Conservation (phyloP, 2,329 filamentous ascomycete species). For the Cyphellophora attinorum region DNA sequence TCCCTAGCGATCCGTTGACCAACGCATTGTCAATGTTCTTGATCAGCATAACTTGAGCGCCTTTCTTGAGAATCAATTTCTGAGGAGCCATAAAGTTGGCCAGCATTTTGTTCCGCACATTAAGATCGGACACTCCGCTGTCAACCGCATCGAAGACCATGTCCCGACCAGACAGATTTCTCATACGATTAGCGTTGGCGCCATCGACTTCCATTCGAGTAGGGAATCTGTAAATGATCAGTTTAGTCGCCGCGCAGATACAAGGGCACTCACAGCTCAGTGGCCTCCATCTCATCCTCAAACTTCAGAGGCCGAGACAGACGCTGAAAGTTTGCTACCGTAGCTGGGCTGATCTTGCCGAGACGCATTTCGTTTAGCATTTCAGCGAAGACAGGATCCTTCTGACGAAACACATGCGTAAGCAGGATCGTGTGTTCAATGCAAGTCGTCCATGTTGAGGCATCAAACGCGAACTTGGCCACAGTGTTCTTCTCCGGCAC, state of each 20-base stretch:
- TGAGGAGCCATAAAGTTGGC: slow-evolving; percentile 90
- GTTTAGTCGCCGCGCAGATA: not conserved
- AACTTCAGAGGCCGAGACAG: slow-evolving; percentile 63
- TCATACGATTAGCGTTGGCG: slow-evolving; percentile 69
- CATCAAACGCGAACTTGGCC: slow-evolving; percentile 87
- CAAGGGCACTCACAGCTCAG: slow-evolving; percentile 56
- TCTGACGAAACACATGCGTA: slow-evolving; percentile 93
- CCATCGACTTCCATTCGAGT: slow-evolving; percentile 81
- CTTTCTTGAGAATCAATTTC: slow-evolving; percentile 70
- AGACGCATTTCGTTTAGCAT: slow-evolving; percentile 99
- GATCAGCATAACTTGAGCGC: slow-evolving; percentile 98
- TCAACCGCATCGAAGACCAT: slow-evolving; percentile 67
- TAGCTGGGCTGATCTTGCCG: slow-evolving; percentile 67
- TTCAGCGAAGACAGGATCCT: slow-evolving; percentile 75
- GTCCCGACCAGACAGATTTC: slow-evolving; percentile 57
- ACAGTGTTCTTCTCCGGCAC: slow-evolving; percentile 69
- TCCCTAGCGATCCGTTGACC: slow-evolving; percentile 89
- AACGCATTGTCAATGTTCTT: slow-evolving; percentile 94
- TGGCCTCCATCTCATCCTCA: slow-evolving; percentile 67
- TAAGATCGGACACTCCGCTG: slow-evolving; percentile 58
- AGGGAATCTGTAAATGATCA: slow-evolving; percentile 53
- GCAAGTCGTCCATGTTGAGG: slow-evolving; percentile 79
- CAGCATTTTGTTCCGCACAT: slow-evolving; percentile 66
- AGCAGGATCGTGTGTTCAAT: slow-evolving; percentile 94
- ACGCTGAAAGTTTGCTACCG: slow-evolving; percentile 64